Conservation (phyloP, 148 eudicot genomes). For the Simmondsia chinensis region DNA sequence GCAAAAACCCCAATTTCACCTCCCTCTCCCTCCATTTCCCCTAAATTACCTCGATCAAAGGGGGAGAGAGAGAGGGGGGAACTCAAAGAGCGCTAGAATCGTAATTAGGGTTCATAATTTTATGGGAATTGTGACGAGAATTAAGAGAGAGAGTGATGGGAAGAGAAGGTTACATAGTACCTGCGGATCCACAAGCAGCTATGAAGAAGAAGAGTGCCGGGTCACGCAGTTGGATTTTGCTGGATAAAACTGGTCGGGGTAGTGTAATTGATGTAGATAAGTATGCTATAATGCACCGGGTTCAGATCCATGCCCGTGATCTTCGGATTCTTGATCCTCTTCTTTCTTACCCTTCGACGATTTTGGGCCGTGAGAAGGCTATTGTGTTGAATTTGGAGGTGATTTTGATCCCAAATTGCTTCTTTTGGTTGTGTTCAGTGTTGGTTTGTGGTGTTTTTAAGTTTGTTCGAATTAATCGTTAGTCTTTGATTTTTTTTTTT, state of each 20-base stretch:
- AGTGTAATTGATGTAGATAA: constrained; percentile 56
- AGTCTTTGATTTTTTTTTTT: background rate
- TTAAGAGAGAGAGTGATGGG: no score
- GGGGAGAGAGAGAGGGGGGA: no score
- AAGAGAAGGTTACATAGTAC: constrained; percentile 14
- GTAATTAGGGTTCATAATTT: no score
- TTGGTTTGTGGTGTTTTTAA: background rate
- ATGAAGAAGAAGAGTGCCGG: constrained; percentile 41
- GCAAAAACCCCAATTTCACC: no score
- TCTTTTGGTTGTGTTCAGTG: background rate
- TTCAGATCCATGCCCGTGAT: constrained; percentile 67
- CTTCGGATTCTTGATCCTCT: constrained; percentile 75
- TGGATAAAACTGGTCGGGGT: constrained; percentile 34
- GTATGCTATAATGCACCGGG: constrained; percentile 53
- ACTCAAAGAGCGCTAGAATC: no score
- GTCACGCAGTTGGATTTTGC: constrained; percentile 47
- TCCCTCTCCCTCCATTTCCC: no score
- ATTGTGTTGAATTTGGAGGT: constrained; percentile 87
- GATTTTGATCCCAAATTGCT: background rate
- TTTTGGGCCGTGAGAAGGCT: constrained; percentile 69
- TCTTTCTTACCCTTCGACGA: constrained; percentile 71
- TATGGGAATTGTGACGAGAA: no score
- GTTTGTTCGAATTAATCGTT: background rate
- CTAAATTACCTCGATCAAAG: no score
- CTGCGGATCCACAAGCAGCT: constrained; percentile 19